Evolutionary conservation across 192 early-diverging fungal genomes (phyloP).

Genomic region (Coemansia sp.): DNA sequence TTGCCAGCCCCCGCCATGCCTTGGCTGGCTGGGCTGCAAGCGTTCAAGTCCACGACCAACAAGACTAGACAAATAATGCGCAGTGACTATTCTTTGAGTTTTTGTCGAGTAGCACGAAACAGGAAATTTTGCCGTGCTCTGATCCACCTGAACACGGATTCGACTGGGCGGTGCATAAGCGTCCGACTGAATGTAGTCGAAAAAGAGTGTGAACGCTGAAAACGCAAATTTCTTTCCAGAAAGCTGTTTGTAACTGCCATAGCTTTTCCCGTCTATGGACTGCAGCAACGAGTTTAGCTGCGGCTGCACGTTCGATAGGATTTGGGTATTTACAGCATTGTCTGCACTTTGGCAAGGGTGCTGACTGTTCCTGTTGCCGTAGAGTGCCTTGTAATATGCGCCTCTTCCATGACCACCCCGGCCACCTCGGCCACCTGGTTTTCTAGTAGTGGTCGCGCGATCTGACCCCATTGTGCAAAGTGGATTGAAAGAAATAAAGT

Average conservation of each 20-base stretch:
- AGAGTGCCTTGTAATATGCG: conserved; percentile 33
- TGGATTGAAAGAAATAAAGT: no score
- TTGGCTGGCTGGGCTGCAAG: neutral
- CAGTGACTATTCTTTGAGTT: conserved; percentile 34
- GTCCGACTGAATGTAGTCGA: conserved; percentile 53
- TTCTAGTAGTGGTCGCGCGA: neutral
- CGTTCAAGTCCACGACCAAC: conserved; percentile 14
- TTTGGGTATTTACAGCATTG: neutral
- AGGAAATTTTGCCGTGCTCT: conserved; percentile 38
- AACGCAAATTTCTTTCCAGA: conserved; percentile 22
- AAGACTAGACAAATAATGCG: conserved; percentile 46
- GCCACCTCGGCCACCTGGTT: neutral
- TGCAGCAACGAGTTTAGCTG: conserved; percentile 15
- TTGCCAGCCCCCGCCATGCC: conserved; percentile 20
- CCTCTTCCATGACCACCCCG: conserved; percentile 7
- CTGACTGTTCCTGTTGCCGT: conserved; percentile 13
- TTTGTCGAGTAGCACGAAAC: conserved; percentile 18
- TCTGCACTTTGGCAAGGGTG: neutral
- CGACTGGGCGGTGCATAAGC: conserved; percentile 57
- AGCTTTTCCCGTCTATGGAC: conserved; percentile 27
- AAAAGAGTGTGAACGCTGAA: conserved; percentile 22
- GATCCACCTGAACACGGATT: conserved; percentile 48
- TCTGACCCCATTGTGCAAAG: neutral
- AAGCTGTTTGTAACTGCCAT: conserved; percentile 42
- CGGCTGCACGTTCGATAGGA: conserved; percentile 4